Percentiles rank a stretch among this genome's conserved stretches.
phyloP scores from a whole-genome alignment of 768 basidiomycete genomes.

The Lentinula boryana region DNA sequence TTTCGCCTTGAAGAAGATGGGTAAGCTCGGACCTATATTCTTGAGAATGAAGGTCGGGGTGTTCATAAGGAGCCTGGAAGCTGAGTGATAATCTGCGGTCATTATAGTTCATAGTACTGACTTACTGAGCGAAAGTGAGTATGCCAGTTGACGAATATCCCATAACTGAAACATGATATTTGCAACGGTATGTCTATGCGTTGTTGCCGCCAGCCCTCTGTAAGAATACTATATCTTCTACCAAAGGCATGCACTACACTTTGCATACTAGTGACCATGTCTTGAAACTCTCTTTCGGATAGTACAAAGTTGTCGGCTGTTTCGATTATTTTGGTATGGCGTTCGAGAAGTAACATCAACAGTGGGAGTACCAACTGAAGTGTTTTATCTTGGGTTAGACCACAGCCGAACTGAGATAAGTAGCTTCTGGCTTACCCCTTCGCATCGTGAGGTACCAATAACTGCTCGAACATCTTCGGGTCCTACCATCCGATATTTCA shows the following conservation, averaged over 20 bases:
- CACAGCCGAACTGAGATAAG: background rate
- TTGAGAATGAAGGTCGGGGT: background rate
- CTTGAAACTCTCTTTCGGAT: slow-evolving; percentile 11
- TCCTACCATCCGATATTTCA: slow-evolving; percentile 10
- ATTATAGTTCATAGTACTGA: background rate
- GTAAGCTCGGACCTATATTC: background rate
- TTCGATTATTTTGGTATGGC: slow-evolving; percentile 13
- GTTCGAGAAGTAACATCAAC: slow-evolving; percentile 9
- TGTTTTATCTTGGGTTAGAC: too few relatives aligned
- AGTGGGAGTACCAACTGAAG: slow-evolving; percentile 9
- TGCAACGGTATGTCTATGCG: slow-evolving; percentile 7
- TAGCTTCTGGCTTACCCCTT: slow-evolving; percentile 8
- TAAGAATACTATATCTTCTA: slow-evolving; percentile 9
- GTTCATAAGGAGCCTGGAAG: background rate
- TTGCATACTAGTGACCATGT: slow-evolving; percentile 9
- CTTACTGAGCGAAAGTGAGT: slow-evolving; percentile 3
- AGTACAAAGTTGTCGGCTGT: slow-evolving; percentile 10
- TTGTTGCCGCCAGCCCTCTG: slow-evolving; percentile 14
- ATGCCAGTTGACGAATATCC: slow-evolving; percentile 14
- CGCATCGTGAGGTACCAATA: slow-evolving; percentile 8
- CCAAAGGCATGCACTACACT: slow-evolving; percentile 11
- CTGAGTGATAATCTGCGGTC: background rate
- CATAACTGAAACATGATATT: slow-evolving; percentile 11
- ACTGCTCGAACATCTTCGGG: slow-evolving; percentile 12
- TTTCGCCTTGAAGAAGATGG: background rate